A percentile compares a stretch with the other conserved stretches of the same genome.
Evolutionary conservation across 2,329 filamentous ascomycete species (phyloP).

Genomic region (Neoascochyta sp.): DNA sequence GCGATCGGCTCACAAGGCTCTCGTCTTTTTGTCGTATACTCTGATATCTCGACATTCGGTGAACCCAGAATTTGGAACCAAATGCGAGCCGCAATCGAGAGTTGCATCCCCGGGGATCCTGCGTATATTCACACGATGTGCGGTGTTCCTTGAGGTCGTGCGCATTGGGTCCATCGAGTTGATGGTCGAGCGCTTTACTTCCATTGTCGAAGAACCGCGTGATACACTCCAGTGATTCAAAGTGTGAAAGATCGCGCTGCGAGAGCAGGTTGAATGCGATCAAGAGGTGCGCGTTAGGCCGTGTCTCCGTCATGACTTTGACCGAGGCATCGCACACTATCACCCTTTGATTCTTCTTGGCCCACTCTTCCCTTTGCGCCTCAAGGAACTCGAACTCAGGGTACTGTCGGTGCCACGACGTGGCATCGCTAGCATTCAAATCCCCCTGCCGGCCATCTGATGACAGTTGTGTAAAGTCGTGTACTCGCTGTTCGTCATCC

Average conservation of each 20-base stretch:
- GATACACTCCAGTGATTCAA: constrained; percentile 29
- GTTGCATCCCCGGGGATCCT: constrained; percentile 11
- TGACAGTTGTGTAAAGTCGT: constrained; percentile 40
- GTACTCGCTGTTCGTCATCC: constrained; percentile 32
- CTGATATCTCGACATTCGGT: constrained; percentile 31
- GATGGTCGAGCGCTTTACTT: constrained; percentile 16
- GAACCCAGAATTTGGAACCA: constrained; percentile 45
- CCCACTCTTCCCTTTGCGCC: constrained; percentile 17
- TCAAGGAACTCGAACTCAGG: constrained; percentile 28
- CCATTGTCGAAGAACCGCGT: constrained; percentile 37
- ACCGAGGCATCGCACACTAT: constrained; percentile 43
- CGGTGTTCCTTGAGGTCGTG: constrained; percentile 21
- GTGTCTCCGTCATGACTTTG: constrained; percentile 40
- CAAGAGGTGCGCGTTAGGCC: constrained; percentile 31
- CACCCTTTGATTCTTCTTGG: constrained; percentile 29
- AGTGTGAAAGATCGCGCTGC: constrained; percentile 29
- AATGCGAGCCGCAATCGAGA: constrained; percentile 36
- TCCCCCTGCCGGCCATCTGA: constrained; percentile 27
- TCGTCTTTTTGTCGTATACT: constrained; percentile 16
- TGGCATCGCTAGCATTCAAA: constrained; percentile 30
- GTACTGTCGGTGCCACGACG: constrained; percentile 33
- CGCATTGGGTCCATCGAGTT: constrained; percentile 17
- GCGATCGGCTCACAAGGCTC: constrained; percentile 25
- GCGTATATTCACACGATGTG: constrained; percentile 18
- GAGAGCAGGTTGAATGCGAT: constrained; percentile 35